A percentile compares a stretch with the other conserved stretches of the same genome.
Conservation (phyloP, 257 asterid species). For the Solanum bulbocastanum region DNA sequence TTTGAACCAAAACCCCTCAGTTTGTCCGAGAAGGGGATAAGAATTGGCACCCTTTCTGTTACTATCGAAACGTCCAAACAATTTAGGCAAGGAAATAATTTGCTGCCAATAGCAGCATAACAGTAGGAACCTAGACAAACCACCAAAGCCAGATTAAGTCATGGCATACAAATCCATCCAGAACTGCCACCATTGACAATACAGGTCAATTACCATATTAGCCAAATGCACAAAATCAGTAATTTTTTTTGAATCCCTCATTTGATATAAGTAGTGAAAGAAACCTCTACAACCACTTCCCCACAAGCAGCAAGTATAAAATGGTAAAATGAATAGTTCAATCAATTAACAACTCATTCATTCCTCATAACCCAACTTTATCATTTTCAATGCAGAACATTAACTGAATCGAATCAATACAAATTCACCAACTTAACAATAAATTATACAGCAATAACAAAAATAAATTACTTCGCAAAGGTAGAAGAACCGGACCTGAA, state of each 20-base stretch:
- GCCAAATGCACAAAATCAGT: not conserved
- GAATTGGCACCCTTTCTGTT: not conserved
- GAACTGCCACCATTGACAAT: not conserved
- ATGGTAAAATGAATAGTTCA: not conserved
- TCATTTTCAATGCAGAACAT: not conserved
- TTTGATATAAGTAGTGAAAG: not conserved
- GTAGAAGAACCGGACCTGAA: not conserved
- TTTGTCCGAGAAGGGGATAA: not conserved
- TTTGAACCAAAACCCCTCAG: not conserved
- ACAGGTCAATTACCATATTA: not conserved
- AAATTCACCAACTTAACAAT: not conserved
- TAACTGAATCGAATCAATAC: not conserved
- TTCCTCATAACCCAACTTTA: not conserved
- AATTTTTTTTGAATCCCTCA: not conserved
- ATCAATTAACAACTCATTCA: not conserved
- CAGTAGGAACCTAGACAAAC: not conserved
- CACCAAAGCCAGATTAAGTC: not conserved
- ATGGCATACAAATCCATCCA: not conserved
- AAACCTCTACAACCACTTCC: not conserved
- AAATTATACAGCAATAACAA: not conserved
- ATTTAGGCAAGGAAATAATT: not conserved
- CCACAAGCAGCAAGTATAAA: not conserved
- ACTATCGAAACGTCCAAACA: not conserved
- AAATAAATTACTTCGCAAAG: not conserved
- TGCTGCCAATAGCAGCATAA: not conserved